Conservation (phyloP, 768 basidiomycete species). For the Phylloporus arenicola region DNA sequence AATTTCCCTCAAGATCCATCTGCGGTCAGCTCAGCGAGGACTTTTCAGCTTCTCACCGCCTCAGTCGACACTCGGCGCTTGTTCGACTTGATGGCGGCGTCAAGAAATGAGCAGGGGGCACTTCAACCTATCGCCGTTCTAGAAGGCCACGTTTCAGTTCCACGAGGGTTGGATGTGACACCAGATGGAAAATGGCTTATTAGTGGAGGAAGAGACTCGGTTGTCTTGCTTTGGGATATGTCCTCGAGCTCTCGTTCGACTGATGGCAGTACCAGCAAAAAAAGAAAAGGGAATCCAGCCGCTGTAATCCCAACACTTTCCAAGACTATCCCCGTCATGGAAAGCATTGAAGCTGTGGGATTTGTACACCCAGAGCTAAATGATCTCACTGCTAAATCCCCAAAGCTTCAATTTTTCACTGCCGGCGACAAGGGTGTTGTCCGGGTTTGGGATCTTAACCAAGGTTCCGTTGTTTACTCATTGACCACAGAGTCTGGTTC, state of each 20-base stretch:
- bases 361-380: slow-evolving; percentile 51
- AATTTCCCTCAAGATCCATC: slow-evolving; percentile 66
- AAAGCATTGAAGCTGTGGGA: slow-evolving; percentile 85
- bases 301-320: slow-evolving; percentile 52
- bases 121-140: slow-evolving; percentile 73
- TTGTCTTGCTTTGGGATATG: slow-evolving; percentile 91
- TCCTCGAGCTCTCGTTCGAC: slow-evolving; percentile 8
- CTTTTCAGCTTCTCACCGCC: slow-evolving; percentile 82
- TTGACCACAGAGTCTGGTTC: slow-evolving; percentile 42
- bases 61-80: slow-evolving; percentile 88
- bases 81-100: slow-evolving; percentile 75
- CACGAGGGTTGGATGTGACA: slow-evolving; percentile 82
- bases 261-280: slow-evolving; percentile 23
- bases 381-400: slow-evolving; percentile 30
- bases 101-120: slow-evolving; percentile 48
- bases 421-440: slow-evolving; percentile 88
- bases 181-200: slow-evolving; percentile 84
- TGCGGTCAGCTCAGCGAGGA: slow-evolving; percentile 39
- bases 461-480: slow-evolving; percentile 57
- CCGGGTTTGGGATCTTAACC: slow-evolving; percentile 76
- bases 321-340: slow-evolving; percentile 78
- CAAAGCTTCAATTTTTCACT: slow-evolving; percentile 68
- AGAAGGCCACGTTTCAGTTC: slow-evolving; percentile 94
- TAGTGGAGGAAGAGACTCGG: slow-evolving; percentile 89
- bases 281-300: slow-evolving; percentile 39